Conservation (phyloP, 1,139 yeast genomes). For the Diutina mesorugosa region DNA sequence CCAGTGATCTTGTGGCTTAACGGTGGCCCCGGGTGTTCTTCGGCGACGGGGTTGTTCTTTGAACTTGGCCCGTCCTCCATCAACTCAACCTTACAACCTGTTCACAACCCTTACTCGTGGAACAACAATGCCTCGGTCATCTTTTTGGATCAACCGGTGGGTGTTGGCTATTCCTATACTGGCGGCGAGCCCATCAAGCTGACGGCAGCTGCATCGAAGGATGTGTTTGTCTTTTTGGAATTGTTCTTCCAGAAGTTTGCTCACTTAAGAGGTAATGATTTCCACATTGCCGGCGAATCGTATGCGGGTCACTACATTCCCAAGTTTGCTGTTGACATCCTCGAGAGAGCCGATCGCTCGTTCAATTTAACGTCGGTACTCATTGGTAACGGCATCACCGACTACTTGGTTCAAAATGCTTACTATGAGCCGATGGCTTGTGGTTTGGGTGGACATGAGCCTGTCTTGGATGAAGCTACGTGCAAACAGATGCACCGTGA, state of each 20-base stretch:
- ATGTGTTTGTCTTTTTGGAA: conserved; percentile 6
- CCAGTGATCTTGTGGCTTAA: conserved; percentile 66
- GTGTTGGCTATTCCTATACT: conserved; percentile 7
- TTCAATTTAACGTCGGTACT: conserved; percentile 14
- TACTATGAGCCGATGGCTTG: conserved; percentile 7
- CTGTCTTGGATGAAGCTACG: conserved; percentile 3
- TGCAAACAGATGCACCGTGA: conserved; percentile 5
- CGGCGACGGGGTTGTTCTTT: conserved; percentile 53
- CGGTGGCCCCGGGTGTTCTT: conserved; percentile 71
- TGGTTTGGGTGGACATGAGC: conserved; percentile 7
- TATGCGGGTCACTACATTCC: conserved; percentile 7
- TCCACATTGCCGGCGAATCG: conserved; percentile 7
- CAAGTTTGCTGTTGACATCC: conserved; percentile 5
- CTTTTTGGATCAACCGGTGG: conserved; percentile 16
- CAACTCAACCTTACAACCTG: conserved; percentile 34
- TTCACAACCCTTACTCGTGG: conserved; percentile 56
- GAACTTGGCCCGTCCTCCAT: conserved; percentile 57
- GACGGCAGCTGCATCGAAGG: conserved; percentile 6
- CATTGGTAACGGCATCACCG: conserved; percentile 7
- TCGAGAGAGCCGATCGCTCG: conserved; percentile 5
- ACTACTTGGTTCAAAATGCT: conserved; percentile 5
- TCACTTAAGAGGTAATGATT: conserved; percentile 4
- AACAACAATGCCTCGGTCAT: conserved; percentile 53
- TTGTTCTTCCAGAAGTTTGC: conserved; percentile 7
- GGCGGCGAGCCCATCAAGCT: conserved; percentile 3